Conservation (phyloP, 2,329 filamentous ascomycete species). For the Talaromyces atroroseus region DNA sequence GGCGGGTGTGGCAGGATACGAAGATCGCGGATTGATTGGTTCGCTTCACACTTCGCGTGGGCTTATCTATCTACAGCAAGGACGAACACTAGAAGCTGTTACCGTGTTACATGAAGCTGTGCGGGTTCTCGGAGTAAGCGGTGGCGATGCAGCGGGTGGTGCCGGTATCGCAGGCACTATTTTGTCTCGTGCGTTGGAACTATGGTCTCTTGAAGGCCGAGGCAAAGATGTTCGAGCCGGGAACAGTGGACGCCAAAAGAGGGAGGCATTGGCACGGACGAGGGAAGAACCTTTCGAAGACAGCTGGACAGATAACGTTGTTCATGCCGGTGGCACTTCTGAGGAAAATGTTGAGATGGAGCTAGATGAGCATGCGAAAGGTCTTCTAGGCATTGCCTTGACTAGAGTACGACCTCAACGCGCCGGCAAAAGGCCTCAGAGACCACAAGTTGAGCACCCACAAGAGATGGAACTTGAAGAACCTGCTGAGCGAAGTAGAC, state of each 20-base stretch:
- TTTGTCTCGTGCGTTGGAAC: conserved; percentile 40
- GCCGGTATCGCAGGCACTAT: conserved; percentile 44
- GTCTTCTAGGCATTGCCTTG: conserved; percentile 35
- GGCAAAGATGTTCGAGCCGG: conserved; percentile 19
- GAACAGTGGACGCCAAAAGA: conserved; percentile 13
- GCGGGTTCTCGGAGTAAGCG: conserved; percentile 40
- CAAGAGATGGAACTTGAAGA: conserved; percentile 22
- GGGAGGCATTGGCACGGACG: conserved; percentile 24
- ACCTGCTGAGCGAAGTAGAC: conserved; percentile 17
- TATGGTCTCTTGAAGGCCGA: conserved; percentile 40
- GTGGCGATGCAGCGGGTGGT: conserved; percentile 43
- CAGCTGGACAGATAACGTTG: conserved; percentile 34
- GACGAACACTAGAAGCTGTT: conserved; percentile 69
- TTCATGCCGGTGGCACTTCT: conserved; percentile 25
- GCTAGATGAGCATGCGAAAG: conserved; percentile 40
- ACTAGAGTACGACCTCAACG: conserved; percentile 25
- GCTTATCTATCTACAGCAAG: conserved; percentile 73
- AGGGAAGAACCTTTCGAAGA: conserved; percentile 23
- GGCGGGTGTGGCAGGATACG: conserved; percentile 41
- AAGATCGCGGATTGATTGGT: conserved; percentile 42
- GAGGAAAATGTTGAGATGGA: conserved; percentile 37
- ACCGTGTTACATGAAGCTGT: conserved; percentile 70
- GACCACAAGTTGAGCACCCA: conserved; percentile 5
- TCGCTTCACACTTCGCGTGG: conserved; percentile 55
- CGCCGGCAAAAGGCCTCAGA: conserved; percentile 12